phyloP scores from a whole-genome alignment of 2,329 filamentous ascomycete genomes.

The Fusarium sublunatum region DNA sequence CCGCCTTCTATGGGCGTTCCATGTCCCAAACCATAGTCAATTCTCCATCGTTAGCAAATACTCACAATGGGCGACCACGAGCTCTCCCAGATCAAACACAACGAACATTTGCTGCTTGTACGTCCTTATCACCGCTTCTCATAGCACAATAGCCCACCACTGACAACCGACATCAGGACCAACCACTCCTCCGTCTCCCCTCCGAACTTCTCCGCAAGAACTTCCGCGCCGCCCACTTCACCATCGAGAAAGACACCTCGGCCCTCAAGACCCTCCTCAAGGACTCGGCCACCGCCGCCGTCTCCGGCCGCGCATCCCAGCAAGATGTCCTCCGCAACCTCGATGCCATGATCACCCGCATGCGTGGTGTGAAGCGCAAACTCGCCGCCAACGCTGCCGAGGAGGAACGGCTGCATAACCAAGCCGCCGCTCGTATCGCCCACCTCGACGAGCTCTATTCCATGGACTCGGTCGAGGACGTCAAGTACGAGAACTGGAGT shows the following conservation, averaged over 20 bases:
- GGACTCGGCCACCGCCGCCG: conserved; percentile 73
- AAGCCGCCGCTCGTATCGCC: conserved; percentile 79
- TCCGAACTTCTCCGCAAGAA: conserved; percentile 94
- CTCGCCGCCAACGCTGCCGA: conserved; percentile 81
- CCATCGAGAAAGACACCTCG: conserved; percentile 77
- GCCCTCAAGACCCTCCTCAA: conserved; percentile 70
- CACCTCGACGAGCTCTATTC: conserved; percentile 85
- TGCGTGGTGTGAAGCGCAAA: conserved; percentile 90
- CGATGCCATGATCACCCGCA: conserved; percentile 85
- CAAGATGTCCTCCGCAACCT: conserved; percentile 82
- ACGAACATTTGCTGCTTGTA: conserved; percentile 80
- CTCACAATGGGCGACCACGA: conserved; percentile 68
- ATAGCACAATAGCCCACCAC: neutral
- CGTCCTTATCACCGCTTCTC: conserved; percentile 17
- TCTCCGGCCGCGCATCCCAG: conserved; percentile 70
- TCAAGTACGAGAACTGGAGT: conserved; percentile 93
- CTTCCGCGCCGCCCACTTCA: conserved; percentile 85
- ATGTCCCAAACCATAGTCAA: neutral
- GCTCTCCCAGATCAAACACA: conserved; percentile 77
- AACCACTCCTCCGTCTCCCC: conserved; percentile 91
- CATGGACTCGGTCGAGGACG: conserved; percentile 85
- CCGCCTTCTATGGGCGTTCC: neutral
- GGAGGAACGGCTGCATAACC: conserved; percentile 79
- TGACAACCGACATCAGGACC: conserved; percentile 71
- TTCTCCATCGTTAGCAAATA: neutral